A percentile compares a stretch with the other conserved stretches of the same genome.
Evolutionary conservation across 2,329 filamentous ascomycete genomes (phyloP).

Genomic region (Arthrobotrys musiformis): DNA sequence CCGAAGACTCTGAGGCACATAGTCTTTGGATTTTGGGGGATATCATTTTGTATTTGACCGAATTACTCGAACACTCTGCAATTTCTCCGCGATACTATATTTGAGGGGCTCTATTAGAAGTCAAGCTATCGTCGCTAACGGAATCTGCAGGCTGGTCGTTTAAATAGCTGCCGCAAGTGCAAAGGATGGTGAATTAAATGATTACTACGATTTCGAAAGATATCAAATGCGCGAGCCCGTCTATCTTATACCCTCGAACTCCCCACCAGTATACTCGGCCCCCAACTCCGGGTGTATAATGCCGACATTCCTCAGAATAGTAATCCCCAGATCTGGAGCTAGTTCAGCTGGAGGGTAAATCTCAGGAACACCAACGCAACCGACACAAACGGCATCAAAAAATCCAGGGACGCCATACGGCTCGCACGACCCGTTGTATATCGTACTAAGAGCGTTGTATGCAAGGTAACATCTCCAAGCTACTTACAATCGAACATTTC

Average conservation of each 20-base stretch:
- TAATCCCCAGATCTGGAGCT: background rate
- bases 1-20: slow-evolving; percentile 16
- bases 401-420: background rate
- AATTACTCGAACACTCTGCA: too few species aligned
- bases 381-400: background rate
- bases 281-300: background rate
- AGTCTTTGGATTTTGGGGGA: slow-evolving; percentile 19
- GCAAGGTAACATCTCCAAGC: background rate
- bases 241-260: background rate
- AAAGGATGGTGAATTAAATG: too few species aligned
- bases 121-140: too few species aligned
- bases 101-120: too few species aligned
- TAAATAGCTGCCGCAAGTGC: too few species aligned
- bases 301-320: background rate
- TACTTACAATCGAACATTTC: background rate
- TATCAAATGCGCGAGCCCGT: background rate
- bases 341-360: too few species aligned
- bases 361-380: background rate
- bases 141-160: too few species aligned
- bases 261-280: background rate
- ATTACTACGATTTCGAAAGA: background rate
- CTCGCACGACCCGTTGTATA: background rate
- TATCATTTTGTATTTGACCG: slow-evolving; percentile 16
- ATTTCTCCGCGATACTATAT: too few species aligned
- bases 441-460: background rate